Conservation (phyloP, 768 basidiomycete species). For the Phallus indusiatus region DNA sequence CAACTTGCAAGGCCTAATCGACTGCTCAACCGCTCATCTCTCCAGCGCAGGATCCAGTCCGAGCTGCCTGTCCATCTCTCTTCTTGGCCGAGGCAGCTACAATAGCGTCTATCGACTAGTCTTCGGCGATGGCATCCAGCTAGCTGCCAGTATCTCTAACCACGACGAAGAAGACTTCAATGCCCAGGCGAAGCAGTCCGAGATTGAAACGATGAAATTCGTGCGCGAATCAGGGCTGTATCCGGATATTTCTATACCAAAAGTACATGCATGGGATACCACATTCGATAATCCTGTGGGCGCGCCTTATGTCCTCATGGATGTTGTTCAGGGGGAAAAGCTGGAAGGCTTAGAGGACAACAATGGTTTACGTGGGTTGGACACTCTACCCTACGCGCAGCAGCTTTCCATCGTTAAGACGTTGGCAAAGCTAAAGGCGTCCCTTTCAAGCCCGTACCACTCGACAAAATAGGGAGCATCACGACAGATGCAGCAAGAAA, state of each 20-base stretch:
- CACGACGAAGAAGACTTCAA: slow-evolving; percentile 8
- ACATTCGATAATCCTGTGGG: slow-evolving; percentile 7
- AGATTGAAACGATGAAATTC: slow-evolving; percentile 6
- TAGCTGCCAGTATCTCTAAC: slow-evolving; percentile 6
- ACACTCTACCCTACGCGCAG: not conserved
- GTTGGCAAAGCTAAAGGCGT: slow-evolving; percentile 2
- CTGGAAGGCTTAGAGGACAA: not conserved
- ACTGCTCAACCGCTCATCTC: not conserved
- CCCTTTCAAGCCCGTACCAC: slow-evolving; percentile 6
- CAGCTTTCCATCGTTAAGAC: slow-evolving; percentile 7
- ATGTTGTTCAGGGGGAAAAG: not conserved
- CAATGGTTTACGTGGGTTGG: slow-evolving; percentile 5
- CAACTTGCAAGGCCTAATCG: slow-evolving; percentile 4
- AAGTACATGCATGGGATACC: slow-evolving; percentile 5
- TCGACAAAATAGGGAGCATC: slow-evolving; percentile 6
- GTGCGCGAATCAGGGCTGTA: slow-evolving; percentile 5
- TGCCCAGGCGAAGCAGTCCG: slow-evolving; percentile 1
- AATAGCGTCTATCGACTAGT: slow-evolving; percentile 6
- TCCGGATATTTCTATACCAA: slow-evolving; percentile 6
- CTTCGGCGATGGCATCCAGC: not conserved
- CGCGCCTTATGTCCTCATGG: slow-evolving; percentile 9
- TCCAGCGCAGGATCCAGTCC: not conserved
- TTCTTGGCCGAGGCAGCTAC: slow-evolving; percentile 3
- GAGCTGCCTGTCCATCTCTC: slow-evolving; percentile 4
- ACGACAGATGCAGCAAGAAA: not conserved